Conservation (phyloP, 2,329 filamentous ascomycete genomes). For the Diaporthe ilicicola region DNA sequence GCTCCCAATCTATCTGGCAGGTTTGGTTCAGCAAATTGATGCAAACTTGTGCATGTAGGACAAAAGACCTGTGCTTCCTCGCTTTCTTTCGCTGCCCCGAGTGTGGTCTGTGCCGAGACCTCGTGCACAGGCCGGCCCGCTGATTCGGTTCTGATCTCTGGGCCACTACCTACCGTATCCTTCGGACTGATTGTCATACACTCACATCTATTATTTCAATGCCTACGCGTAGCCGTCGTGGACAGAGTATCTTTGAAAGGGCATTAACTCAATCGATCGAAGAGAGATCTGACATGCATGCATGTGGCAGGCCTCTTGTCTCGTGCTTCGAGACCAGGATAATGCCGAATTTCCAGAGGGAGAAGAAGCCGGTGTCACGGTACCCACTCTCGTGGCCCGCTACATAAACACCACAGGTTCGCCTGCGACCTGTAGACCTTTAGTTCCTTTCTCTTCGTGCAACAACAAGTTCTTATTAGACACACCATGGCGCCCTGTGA, state of each 20-base stretch:
- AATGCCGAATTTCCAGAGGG: too few relatives aligned
- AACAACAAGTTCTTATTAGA: too few relatives aligned
- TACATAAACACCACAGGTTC: too few relatives aligned
- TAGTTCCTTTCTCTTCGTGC: too few relatives aligned
- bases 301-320: too few relatives aligned
- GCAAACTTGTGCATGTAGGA: background rate
- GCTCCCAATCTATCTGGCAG: background rate
- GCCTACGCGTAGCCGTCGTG: background rate
- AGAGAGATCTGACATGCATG: too few relatives aligned
- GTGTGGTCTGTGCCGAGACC: background rate
- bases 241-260: background rate
- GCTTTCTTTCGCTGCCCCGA: background rate
- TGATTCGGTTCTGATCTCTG: background rate
- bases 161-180: background rate
- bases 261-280: too few relatives aligned
- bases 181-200: background rate
- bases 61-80: background rate
- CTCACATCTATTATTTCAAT: background rate
- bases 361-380: too few relatives aligned
- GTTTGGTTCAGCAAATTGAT: background rate
- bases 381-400: too few relatives aligned
- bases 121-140: background rate
- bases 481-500: too few relatives aligned
- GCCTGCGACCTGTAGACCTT: too few relatives aligned
- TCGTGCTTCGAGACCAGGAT: too few relatives aligned